phyloP scores from a whole-genome alignment of 257 asterid genomes.

The Jasminum sambac region DNA sequence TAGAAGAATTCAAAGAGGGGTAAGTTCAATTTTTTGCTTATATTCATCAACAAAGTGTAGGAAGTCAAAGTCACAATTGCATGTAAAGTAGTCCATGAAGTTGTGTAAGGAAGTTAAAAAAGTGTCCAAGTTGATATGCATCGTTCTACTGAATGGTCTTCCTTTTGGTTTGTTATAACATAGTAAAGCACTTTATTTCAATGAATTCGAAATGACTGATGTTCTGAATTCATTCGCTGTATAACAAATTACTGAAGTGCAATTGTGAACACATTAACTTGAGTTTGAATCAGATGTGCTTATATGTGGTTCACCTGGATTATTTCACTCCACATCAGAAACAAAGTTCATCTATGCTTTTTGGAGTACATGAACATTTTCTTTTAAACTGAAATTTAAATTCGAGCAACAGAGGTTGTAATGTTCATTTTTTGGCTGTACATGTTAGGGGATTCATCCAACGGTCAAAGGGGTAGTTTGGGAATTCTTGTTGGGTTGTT shows the following conservation, averaged over 20 bases:
- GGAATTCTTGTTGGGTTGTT: conserved; percentile 96
- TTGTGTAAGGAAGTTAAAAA: conserved; percentile 4
- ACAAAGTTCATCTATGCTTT: conserved; percentile 6
- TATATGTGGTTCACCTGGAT: conserved; percentile 12
- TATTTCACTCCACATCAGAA: not conserved
- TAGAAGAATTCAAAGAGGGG: conserved; percentile 97
- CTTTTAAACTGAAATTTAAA: conserved; percentile 12
- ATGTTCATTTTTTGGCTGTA: conserved; percentile 27
- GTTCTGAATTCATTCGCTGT: not conserved
- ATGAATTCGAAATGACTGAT: not conserved
- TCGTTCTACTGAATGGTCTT: not conserved
- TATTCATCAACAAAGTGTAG: conserved; percentile 11
- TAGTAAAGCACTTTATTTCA: conserved; percentile 4
- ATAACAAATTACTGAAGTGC: conserved; percentile 18
- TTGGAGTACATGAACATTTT: conserved; percentile 6
- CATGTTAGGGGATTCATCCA: conserved; percentile 85
- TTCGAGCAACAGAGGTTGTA: conserved; percentile 19
- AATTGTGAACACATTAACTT: conserved; percentile 15
- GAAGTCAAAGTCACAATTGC: conserved; percentile 12
- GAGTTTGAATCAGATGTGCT: conserved; percentile 13
- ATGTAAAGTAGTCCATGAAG: conserved; percentile 2
- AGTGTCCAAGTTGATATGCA: not conserved
- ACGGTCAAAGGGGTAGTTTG: conserved; percentile 87
- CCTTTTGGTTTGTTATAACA: conserved; percentile 3
- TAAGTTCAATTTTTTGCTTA: conserved; percentile 29